phyloP scores from a whole-genome alignment of 2,329 filamentous ascomycete species.

The Stagonosporopsis tanaceti region DNA sequence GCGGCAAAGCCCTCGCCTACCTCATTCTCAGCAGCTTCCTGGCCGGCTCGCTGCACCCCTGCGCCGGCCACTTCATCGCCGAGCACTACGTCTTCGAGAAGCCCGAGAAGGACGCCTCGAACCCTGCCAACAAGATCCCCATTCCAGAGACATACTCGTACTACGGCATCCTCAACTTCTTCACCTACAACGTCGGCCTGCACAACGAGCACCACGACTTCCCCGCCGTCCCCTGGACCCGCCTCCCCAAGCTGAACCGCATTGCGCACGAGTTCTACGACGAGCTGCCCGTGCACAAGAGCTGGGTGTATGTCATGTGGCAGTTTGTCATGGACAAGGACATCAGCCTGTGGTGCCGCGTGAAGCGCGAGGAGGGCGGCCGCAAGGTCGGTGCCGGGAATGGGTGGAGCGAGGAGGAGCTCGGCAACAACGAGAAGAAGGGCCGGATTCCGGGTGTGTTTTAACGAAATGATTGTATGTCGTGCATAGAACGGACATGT shows the following conservation, averaged over 20 bases:
- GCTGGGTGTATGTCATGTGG: slow-evolving; percentile 94
- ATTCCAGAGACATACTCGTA: slow-evolving; percentile 97
- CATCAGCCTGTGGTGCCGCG: slow-evolving; percentile 88
- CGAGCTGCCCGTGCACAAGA: slow-evolving; percentile 83
- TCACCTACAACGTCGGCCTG: slow-evolving; percentile 96
- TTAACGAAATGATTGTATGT: background rate
- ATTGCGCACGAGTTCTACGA: slow-evolving; percentile 93
- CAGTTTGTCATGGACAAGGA: slow-evolving; percentile 91
- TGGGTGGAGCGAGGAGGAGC: slow-evolving; percentile 58
- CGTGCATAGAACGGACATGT: too few species aligned
- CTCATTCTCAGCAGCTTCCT: slow-evolving; percentile 90
- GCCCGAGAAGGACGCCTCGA: slow-evolving; percentile 61
- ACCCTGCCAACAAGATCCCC: slow-evolving; percentile 59
- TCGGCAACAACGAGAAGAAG: slow-evolving; percentile 57
- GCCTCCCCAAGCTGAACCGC: slow-evolving; percentile 76
- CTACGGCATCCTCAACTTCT: slow-evolving; percentile 88
- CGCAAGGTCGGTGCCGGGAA: slow-evolving; percentile 61
- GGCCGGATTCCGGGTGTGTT: slow-evolving; percentile 54
- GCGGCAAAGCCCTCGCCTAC: slow-evolving; percentile 76
- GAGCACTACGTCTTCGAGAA: slow-evolving; percentile 73
- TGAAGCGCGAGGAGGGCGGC: slow-evolving; percentile 86
- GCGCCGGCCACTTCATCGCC: slow-evolving; percentile 97
- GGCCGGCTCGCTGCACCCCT: slow-evolving; percentile 90
- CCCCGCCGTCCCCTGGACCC: slow-evolving; percentile 93
- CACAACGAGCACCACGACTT: slow-evolving; percentile 99